Evolutionary conservation across 2,329 filamentous ascomycete species (phyloP), one percentile per base, ranked within the genome.

Genomic region (Aureobasidium musti): DNA sequence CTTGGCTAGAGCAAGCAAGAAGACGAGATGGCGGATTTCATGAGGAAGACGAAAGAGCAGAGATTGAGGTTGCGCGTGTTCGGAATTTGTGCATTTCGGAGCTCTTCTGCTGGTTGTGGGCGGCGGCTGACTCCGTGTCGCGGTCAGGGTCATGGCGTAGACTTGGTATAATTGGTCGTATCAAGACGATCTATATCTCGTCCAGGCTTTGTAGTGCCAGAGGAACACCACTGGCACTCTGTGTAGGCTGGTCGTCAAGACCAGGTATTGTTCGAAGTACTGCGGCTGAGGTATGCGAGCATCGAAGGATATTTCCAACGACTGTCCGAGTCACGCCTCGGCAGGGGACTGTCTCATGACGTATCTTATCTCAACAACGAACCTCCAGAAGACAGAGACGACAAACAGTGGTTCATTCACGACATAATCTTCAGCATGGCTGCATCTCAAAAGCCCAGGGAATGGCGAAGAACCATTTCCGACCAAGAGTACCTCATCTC

Each of bases 1-100:
- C 33, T 57, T 65, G 7, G 28, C 41, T 52, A 68, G 57, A 10
- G 52, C 64, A 11, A 68, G n/a, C 52, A 67, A 53, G 30, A 67
- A 70, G 64, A 70, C 68, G 23, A 47, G 59, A 35, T 70, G 66
- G 6, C 69, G 63, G 17, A 69, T 43, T 30, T 71, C 70, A 21
- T 64, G 56, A 23, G 69, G 68, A 14, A 71, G 57, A 14, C 43
- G 33, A 43, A 67, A 54, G 66, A 70, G 45, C 14, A 39, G n/a
- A 30, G 52, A 65, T 37, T 65, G 52, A 23, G 52, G 13, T 65
- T 65, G 47, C 10, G 23, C 8, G n/a, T 65, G 26, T n/a, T 52
- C 37, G 23, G 37, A 21, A 47, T 43, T 41, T 54, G 35, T 35
- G 41, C 26, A 14, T 63, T 63, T 63, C 19, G 43, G 41, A 8